Conservation (phyloP, 768 basidiomycete genomes). For the Ephemerocybe angulata region DNA sequence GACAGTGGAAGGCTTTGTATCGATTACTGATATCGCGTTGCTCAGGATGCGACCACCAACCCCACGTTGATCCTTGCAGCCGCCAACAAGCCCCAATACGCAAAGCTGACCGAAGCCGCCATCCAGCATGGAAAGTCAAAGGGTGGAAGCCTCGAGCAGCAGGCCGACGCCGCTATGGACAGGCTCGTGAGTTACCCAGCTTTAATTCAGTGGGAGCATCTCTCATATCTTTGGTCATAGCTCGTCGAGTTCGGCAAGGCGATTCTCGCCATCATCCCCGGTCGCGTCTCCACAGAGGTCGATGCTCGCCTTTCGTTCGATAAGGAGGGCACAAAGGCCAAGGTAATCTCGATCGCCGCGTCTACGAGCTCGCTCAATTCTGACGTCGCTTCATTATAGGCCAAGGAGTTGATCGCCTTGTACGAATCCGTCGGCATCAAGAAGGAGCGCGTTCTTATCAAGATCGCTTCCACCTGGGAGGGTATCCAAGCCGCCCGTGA, state of each 20-base stretch:
- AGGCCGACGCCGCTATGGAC: constrained; percentile 80
- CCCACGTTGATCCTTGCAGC: constrained; percentile 94
- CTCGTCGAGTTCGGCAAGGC: constrained; percentile 97
- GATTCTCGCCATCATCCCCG: constrained; percentile 93
- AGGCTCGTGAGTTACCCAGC: constrained; percentile 63
- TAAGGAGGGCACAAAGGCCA: constrained; percentile 86
- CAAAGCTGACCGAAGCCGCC: constrained; percentile 73
- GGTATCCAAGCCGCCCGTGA: constrained; percentile 98
- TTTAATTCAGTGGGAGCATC: not conserved
- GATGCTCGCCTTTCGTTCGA: constrained; percentile 97
- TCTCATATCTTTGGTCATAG: constrained; percentile 38
- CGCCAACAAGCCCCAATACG: constrained; percentile 84
- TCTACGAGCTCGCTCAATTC: not conserved
- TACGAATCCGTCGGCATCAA: constrained; percentile 93
- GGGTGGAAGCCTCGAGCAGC: constrained; percentile 70
- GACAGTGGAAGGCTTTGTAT: not conserved
- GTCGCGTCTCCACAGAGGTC: constrained; percentile 98
- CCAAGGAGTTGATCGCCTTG: constrained; percentile 85
- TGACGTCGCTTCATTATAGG: constrained; percentile 34
- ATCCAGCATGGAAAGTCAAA: constrained; percentile 74
- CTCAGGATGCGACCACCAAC: constrained; percentile 95
- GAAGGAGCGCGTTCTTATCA: constrained; percentile 95
- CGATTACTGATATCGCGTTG: not conserved
- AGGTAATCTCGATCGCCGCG: too few relatives aligned
- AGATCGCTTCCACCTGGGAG: constrained; percentile 99